These are phyloP conservation scores for Sanghuangporus baumii DNA, from an alignment of 1,284 basidiomycete species.

Conservation along the genomic window DNA sequence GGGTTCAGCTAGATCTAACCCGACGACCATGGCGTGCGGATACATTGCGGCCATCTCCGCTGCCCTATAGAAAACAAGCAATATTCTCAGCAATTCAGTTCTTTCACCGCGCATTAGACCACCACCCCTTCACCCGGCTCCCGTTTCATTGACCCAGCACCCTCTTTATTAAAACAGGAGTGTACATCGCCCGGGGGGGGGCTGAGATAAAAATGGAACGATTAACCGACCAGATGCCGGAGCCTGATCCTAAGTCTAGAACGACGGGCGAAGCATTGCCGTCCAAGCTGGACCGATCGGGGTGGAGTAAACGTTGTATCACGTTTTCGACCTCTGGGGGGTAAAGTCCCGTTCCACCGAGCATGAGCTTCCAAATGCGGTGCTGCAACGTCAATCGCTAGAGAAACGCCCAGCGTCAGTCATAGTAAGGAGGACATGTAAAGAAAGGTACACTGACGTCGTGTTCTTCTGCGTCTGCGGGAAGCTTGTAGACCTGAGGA, in stretches of 20 bases:
- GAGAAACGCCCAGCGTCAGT: not conserved
- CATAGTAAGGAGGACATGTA: not conserved
- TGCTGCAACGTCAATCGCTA: slow-evolving; percentile 14
- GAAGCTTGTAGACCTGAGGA: slow-evolving; percentile 14
- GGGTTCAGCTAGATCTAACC: slow-evolving; percentile 12
- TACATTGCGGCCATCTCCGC: slow-evolving; percentile 15
- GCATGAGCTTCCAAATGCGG: slow-evolving; percentile 16
- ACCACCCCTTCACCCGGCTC: not conserved
- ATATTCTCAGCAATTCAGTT: not conserved
- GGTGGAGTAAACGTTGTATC: not conserved
- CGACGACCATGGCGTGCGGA: slow-evolving; percentile 13
- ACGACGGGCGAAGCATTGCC: not conserved
- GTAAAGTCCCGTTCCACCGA: slow-evolving; percentile 11
- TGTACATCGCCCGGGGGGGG: not conserved
- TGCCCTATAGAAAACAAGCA: slow-evolving; percentile 9
- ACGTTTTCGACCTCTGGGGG: slow-evolving; percentile 11
- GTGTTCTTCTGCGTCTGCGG: slow-evolving; percentile 14
- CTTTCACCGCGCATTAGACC: not conserved
- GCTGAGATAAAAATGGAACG: not conserved
- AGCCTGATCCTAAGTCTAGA: slow-evolving; percentile 16
- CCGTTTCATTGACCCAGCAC: not conserved
- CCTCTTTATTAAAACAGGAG: not conserved
- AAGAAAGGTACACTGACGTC: not conserved
- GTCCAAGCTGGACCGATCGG: not conserved
- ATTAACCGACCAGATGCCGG: slow-evolving; percentile 17